A percentile compares a stretch with the other conserved stretches of the same genome.
phyloP scores from a whole-genome alignment of 352 stramenopile genomes.

The Pythium brassicae region DNA sequence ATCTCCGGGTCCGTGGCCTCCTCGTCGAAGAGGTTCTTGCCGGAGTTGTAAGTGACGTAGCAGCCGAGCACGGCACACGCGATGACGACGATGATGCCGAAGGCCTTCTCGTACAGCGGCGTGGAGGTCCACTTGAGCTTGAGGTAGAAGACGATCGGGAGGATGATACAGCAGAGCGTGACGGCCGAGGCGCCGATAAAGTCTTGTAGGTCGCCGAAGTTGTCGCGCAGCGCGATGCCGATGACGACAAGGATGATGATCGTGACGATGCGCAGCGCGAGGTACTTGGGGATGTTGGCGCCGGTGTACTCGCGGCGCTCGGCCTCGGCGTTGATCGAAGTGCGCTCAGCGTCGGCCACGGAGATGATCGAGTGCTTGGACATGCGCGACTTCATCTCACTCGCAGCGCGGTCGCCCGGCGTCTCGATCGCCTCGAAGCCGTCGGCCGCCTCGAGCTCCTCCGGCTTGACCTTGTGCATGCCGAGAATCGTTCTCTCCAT shows the following conservation, averaged over 20 bases:
- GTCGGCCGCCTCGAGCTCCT: background rate
- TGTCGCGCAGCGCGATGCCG: conserved; percentile 13
- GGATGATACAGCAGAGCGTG: conserved; percentile 22
- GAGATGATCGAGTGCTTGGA: conserved; percentile 9
- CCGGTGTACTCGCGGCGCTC: conserved; percentile 12
- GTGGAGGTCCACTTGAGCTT: too few species aligned
- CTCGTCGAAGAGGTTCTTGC: conserved; percentile 10
- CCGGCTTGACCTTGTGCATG: conserved; percentile 13
- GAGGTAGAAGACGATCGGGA: conserved; percentile 25
- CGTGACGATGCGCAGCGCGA: conserved; percentile 15
- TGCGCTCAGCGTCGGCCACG: conserved; percentile 3
- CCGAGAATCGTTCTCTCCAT: conserved; percentile 21
- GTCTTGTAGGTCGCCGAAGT: conserved; percentile 18
- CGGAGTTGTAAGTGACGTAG: conserved; percentile 14
- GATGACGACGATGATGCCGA: too few species aligned
- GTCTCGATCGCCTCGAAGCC: conserved; percentile 3
- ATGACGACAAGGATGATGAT: conserved; percentile 17
- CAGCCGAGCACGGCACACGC: conserved; percentile 12
- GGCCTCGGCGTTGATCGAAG: conserved; percentile 5
- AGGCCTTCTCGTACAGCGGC: too few species aligned
- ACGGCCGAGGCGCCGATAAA: conserved; percentile 23
- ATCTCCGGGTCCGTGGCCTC: too few species aligned
- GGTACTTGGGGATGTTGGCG: conserved; percentile 13
- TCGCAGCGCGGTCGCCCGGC: background rate
- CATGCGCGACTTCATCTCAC: background rate